Base-by-base conservation (phyloP, 1,284 basidiomycete species). In the Sparassis latifolia region DNA sequence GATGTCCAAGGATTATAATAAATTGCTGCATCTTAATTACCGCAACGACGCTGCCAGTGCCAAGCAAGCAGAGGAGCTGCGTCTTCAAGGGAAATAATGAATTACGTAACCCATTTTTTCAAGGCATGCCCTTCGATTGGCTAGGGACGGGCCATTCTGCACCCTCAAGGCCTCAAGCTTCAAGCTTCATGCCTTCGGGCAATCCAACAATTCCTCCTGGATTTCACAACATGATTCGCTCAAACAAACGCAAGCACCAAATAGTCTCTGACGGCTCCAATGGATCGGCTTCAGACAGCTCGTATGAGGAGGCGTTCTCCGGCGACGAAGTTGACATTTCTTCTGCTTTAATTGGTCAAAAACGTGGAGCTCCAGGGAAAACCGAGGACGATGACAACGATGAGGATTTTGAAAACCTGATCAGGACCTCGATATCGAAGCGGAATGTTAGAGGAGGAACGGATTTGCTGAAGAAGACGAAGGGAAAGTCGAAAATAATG, bases 391-490 rank as follows among this genome's bases (percentile, higher is more conserved):
- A 71, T 29, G 77, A 78, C 47, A 20, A 20, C 20, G 82, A 82
- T 39, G 80, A 81, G 3, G 79, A 77, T 3, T 71, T 87, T 44
- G 70, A 74, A 42, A 70, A 78, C 12, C 77, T 89, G 46, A 80
- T 91, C 27, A 73, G 78, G 42, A 70, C 77, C 6, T 80, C 84
- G 32, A 86, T 88, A 44, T 63, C 76, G 6, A 86, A 82, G 63
- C 69, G 83, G 33, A 76, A 89, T 62, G 68, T 82, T 12, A 89
- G 86, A 64, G 72, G 71, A 33, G 88, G 88, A 0, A 86, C 84
- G 0, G 78, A 84, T 49, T 52, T 86, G 7, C 61, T 90, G 49
- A 90, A 87, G 64, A 84, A 82, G 61, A 74, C 78, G 3, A 88
- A 85, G 58, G 79, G 78, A 4, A 87, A 84, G 63, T 66, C 72